Evolutionary conservation across 441 rosid genomes (phyloP), one percentile per base, ranked within the genome.

Genomic region (Erysimum cheiri): DNA sequence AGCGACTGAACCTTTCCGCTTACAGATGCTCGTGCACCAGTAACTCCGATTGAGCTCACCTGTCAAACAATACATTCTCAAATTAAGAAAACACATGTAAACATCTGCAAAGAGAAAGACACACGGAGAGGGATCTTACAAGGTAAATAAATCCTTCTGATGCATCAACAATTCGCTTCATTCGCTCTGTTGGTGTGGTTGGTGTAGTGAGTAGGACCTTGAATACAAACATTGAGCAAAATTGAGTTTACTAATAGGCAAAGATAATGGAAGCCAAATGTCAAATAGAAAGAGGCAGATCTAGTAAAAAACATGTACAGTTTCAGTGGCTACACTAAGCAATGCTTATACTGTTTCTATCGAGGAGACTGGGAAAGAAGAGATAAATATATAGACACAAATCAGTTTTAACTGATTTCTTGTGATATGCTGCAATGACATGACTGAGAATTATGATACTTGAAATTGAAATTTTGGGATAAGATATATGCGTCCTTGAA

Each of bases 171-270:
- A 92, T 95, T 76, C 85, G 80, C 80, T 83, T 89, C 99, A 95
- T 95, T 67, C 98, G 80, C 46, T 83, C 89, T 76, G 44, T 77
- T 44, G 99, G 99, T 59, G 99, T 90, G 52, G 98, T 95, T 41
- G 98, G 99, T 59, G 99, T 95, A 26, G 99, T 92, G 32, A 92
- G 85, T 57, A 92, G 84, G 44, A 95, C 98, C 99, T 94, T 74
- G 65, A 74, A 63, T 48, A 71, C 48, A 72, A 50, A 43, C 63
- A 62, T 14, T 9, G 1, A 63, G 32, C 28, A 58, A 32, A 17
- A 6, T 6, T 24, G 32, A 24, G 32, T 36, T 56, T 39, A 60
- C 52, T 9, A 36, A 68, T 47, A 36, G 24, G 41, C 26, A 2
- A 22, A 11, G 6, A n/a, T 31, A 32, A 17, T 1, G 32, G 13